Percentiles rank a stretch among this genome's conserved stretches.
phyloP scores from a whole-genome alignment of 176 grass and related monocot genomes.

The Saccharum officinarum region DNA sequence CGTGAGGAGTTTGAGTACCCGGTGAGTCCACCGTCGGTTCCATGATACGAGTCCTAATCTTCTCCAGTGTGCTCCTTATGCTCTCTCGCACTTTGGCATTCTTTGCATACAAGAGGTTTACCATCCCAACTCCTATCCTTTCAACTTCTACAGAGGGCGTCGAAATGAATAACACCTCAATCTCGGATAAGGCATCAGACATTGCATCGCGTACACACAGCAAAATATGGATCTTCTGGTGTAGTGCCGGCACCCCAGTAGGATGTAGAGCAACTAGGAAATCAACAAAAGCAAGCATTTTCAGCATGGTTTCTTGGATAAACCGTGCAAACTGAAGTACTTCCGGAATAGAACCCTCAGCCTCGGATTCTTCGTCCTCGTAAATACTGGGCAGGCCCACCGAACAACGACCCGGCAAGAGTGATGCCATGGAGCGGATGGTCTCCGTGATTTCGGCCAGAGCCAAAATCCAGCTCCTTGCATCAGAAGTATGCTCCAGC shows the following conservation, averaged over 20 bases:
- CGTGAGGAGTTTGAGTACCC: too few relatives aligned
- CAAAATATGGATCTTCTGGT: background rate
- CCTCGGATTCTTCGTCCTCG: too few relatives aligned
- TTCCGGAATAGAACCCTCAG: too few relatives aligned
- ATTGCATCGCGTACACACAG: background rate
- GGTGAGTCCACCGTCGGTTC: too few relatives aligned
- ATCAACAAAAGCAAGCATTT: background rate
- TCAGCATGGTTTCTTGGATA: background rate
- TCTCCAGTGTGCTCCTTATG: background rate
- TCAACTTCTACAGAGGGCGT: background rate
- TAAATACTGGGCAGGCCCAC: too few relatives aligned
- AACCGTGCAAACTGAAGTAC: background rate
- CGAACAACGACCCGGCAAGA: too few relatives aligned
- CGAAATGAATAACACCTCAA: background rate
- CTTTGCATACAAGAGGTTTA: background rate
- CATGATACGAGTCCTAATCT: too few relatives aligned
- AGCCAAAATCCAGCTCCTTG: too few relatives aligned
- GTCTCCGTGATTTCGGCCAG: too few relatives aligned
- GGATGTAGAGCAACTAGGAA: background rate
- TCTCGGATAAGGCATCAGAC: background rate
- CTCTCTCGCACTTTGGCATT: background rate
- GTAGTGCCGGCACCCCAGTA: background rate
- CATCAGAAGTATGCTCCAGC: too few relatives aligned
- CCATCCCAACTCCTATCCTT: background rate
- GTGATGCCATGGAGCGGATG: too few relatives aligned